Conservation (phyloP, 805 yeast genomes). For the Ogataea paraovalis region DNA sequence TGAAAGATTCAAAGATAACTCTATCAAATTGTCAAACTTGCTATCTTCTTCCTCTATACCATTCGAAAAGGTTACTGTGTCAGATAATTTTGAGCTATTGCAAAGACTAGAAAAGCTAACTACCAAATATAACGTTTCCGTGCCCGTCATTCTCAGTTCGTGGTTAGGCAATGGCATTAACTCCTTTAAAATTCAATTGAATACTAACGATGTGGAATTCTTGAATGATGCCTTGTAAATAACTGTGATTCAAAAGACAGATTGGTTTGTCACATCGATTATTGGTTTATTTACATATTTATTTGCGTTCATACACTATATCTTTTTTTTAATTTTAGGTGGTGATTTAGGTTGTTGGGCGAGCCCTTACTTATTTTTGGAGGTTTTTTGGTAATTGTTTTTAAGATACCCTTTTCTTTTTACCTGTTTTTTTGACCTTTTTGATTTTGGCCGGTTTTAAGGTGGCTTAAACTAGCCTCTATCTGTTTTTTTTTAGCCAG, state of each 20-base stretch:
- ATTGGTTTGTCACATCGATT: neutral
- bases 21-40: slow-evolving; percentile 13
- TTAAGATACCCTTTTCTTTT: neutral
- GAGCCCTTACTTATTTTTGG: neutral
- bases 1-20: slow-evolving; percentile 20
- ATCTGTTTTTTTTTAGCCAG: neutral
- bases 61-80: neutral
- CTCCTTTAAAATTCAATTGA: slow-evolving; percentile 8
- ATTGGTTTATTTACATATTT: neutral
- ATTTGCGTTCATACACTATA: too few relatives aligned
- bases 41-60: slow-evolving; percentile 1
- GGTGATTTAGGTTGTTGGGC: neutral
- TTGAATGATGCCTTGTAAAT: slow-evolving; percentile 10
- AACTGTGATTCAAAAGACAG: neutral
- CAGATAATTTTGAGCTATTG: slow-evolving; percentile 15
- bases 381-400: neutral
- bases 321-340: neutral
- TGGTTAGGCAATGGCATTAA: slow-evolving; percentile 10
- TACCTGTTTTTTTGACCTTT: neutral
- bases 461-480: neutral
- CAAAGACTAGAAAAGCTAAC: slow-evolving; percentile 20
- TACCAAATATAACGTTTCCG: slow-evolving; percentile 21
- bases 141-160: slow-evolving; percentile 21
- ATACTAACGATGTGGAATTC: slow-evolving; percentile 12
- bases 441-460: neutral